Conservation (phyloP, 352 stramenopile genomes). For the Phytophthora ohioensis region DNA sequence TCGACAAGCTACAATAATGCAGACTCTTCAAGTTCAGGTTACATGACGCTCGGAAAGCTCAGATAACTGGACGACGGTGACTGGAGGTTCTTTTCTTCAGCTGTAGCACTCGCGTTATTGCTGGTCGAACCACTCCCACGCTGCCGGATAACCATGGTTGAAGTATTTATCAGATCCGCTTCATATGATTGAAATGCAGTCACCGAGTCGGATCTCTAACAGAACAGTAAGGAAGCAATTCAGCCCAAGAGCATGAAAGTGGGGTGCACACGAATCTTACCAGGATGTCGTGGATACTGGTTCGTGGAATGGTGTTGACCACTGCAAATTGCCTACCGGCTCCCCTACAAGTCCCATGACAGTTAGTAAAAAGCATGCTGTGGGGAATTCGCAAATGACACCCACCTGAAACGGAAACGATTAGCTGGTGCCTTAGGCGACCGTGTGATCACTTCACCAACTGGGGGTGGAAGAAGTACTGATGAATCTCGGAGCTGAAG, state of each 20-base stretch:
- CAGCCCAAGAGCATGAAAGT: conserved; percentile 5
- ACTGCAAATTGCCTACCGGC: conserved; percentile 66
- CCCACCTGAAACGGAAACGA: conserved; percentile 59
- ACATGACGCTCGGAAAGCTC: conserved; percentile 53
- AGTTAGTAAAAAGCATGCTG: conserved; percentile 1
- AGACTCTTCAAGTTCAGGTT: conserved; percentile 9
- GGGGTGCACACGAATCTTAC: conserved; percentile 28
- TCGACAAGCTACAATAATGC: conserved; percentile 22
- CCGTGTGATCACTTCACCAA: conserved; percentile 44
- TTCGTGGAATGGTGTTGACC: conserved; percentile 46
- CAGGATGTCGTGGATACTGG: conserved; percentile 50
- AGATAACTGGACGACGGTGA: conserved; percentile 40
- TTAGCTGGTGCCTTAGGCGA: conserved; percentile 60
- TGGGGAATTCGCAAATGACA: not conserved
- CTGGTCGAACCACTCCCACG: conserved; percentile 35
- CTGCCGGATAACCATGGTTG: conserved; percentile 61
- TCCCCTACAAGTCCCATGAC: conserved; percentile 36
- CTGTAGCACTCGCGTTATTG: conserved; percentile 26
- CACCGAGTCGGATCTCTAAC: conserved; percentile 45
- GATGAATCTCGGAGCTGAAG: conserved; percentile 36
- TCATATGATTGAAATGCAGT: conserved; percentile 54
- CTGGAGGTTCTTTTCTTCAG: conserved; percentile 30
- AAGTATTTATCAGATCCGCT: conserved; percentile 64
- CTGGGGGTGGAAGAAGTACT: conserved; percentile 49
- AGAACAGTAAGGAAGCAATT: conserved; percentile 4